These are phyloP conservation scores for Alternaria novae-zelandiae DNA, from an alignment of 2,329 filamentous ascomycete genomes.

Conservation along the genomic window DNA sequence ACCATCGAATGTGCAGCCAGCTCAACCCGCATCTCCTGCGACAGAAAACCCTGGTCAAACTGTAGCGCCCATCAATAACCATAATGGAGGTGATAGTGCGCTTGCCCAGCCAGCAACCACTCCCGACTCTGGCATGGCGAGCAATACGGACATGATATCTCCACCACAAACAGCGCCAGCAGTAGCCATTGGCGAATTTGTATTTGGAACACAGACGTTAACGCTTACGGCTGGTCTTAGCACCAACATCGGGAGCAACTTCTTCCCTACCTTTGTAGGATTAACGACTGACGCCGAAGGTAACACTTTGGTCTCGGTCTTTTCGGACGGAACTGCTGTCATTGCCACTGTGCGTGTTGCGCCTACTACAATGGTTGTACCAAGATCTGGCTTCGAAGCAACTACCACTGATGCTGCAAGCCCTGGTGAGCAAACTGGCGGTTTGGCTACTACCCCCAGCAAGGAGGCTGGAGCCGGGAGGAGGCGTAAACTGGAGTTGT, in stretches of 20 bases:
- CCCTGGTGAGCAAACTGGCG: not conserved
- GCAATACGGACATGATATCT: not conserved
- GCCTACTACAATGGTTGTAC: slow-evolving; percentile 24
- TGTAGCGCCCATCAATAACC: not conserved
- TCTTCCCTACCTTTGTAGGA: slow-evolving; percentile 26
- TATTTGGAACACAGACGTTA: slow-evolving; percentile 24
- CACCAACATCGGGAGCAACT: slow-evolving; percentile 25
- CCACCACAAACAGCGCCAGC: slow-evolving; percentile 4
- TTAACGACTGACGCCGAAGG: slow-evolving; percentile 32
- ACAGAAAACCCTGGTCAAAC: not conserved
- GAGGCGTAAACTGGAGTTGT: slow-evolving; percentile 7
- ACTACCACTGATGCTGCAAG: slow-evolving; percentile 21
- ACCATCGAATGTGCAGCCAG: slow-evolving; percentile 10
- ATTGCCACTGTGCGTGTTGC: slow-evolving; percentile 32
- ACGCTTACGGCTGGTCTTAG: slow-evolving; percentile 38
- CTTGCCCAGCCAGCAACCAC: not conserved
- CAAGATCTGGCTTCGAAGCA: slow-evolving; percentile 28
- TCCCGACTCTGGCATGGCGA: not conserved
- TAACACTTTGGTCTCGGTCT: slow-evolving; percentile 34
- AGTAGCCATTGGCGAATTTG: slow-evolving; percentile 13
- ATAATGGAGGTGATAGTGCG: not conserved
- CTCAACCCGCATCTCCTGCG: not conserved
- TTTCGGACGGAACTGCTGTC: slow-evolving; percentile 35
- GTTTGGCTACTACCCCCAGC: slow-evolving; percentile 14
- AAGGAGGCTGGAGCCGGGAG: not conserved